These are phyloP conservation scores for Pinus tabuliformis DNA, from an alignment of 75 land plant species.

Conservation along the genomic window DNA sequence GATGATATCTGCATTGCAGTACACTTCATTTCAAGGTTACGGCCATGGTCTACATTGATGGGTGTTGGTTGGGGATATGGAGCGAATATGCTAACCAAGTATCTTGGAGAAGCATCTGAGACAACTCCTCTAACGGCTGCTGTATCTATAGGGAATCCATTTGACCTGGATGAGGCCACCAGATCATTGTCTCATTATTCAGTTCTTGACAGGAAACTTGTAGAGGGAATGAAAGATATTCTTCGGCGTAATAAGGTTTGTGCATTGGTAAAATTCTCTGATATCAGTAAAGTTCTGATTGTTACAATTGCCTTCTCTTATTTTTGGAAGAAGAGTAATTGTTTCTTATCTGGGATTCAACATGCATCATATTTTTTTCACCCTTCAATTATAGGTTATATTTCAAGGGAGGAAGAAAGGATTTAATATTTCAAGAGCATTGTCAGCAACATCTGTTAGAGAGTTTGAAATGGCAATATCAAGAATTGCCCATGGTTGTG, in stretches of 20 bases:
- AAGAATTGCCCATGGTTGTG: conserved; percentile 71
- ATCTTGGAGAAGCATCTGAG: conserved; percentile 80
- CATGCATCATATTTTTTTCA: neutral
- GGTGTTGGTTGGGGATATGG: conserved; percentile 95
- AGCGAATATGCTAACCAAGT: conserved; percentile 94
- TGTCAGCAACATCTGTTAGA: conserved; percentile 73
- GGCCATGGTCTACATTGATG: conserved; percentile 87
- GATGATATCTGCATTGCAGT: conserved; percentile 84
- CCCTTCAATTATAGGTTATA: conserved; percentile 47
- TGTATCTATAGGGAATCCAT: conserved; percentile 87
- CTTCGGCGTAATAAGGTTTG: conserved; percentile 82
- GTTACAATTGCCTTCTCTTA: neutral
- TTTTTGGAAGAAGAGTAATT: neutral
- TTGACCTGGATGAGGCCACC: conserved; percentile 77
- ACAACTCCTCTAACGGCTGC: conserved; percentile 84
- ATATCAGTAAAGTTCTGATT: neutral
- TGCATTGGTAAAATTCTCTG: neutral
- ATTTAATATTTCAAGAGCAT: conserved; percentile 65
- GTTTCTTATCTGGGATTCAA: neutral
- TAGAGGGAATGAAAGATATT: conserved; percentile 69
- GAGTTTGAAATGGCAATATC: conserved; percentile 91
- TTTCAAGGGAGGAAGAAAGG: conserved; percentile 80
- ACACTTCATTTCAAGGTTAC: conserved; percentile 52
- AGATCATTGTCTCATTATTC: conserved; percentile 34
- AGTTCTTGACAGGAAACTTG: conserved; percentile 47